Evolutionary conservation across 495 filamentous ascomycete species (phyloP).

Genomic region (Aspergillus carlsbadensis): DNA sequence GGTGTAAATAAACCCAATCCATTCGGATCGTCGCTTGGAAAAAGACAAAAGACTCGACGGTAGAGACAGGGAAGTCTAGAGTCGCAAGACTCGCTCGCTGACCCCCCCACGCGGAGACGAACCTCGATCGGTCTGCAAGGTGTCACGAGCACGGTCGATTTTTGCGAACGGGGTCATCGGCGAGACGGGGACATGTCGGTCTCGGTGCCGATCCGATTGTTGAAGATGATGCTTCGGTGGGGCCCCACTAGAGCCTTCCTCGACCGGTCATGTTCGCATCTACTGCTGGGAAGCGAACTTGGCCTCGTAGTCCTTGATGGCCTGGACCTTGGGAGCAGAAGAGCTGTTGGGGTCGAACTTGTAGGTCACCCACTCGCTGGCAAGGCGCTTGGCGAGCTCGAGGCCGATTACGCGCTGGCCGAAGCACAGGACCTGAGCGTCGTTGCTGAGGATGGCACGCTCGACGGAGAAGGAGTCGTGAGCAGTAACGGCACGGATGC

Average conservation of each 20-base stretch:
- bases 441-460: constrained; percentile 76
- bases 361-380: constrained; percentile 79
- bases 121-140: constrained; percentile 4
- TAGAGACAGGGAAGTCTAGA: constrained; percentile 4
- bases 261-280: background rate
- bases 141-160: constrained; percentile 9
- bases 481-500: constrained; percentile 80
- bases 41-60: background rate
- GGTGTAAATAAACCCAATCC: constrained; percentile 7
- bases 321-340: constrained; percentile 73
- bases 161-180: background rate
- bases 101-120: background rate
- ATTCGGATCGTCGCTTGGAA: constrained; percentile 10
- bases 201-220: constrained; percentile 3
- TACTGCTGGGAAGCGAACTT: constrained; percentile 32
- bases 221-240: constrained; percentile 1
- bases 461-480: constrained; percentile 86
- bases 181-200: constrained; percentile 3
- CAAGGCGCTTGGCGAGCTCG: constrained; percentile 74
- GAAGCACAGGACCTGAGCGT: constrained; percentile 87
- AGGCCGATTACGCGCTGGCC: constrained; percentile 81
- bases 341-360: constrained; percentile 72
- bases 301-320: constrained; percentile 71
- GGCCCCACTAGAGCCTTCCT: background rate
- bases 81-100: constrained; percentile 3